phyloP scores from a whole-genome alignment of 2,329 filamentous ascomycete species.

The Sclerotinia sclerotiorum region DNA sequence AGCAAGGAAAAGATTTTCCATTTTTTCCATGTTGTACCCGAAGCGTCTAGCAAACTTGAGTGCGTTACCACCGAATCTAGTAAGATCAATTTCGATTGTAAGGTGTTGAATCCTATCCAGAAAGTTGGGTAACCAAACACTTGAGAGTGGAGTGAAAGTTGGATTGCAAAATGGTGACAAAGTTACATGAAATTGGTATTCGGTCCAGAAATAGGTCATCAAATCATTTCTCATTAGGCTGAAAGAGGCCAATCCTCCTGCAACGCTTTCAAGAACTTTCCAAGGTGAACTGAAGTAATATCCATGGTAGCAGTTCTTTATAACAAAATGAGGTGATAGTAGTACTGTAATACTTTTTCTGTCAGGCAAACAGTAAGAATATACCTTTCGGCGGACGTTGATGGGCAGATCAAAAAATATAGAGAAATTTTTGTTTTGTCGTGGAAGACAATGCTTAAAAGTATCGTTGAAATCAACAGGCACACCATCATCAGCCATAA shows the following conservation, averaged over 20 bases:
- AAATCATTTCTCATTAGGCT: conserved; percentile 34
- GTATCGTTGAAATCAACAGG: background rate
- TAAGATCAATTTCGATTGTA: conserved; percentile 40
- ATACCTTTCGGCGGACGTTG: conserved; percentile 34
- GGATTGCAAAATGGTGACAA: conserved; percentile 34
- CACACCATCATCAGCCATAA: conserved; percentile 21
- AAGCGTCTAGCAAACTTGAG: conserved; percentile 25
- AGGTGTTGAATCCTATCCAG: conserved; percentile 35
- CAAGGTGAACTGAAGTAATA: conserved; percentile 34
- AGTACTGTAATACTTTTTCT: conserved; percentile 31
- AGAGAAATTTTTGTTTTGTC: background rate
- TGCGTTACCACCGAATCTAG: conserved; percentile 34
- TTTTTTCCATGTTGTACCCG: conserved; percentile 27
- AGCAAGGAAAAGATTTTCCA: conserved; percentile 25
- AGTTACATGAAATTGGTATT: conserved; percentile 40
- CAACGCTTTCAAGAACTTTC: conserved; percentile 34
- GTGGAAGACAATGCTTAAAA: conserved; percentile 14
- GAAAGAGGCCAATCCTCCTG: conserved; percentile 31
- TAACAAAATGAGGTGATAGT: conserved; percentile 34
- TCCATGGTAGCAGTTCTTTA: conserved; percentile 32
- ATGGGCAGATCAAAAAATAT: conserved; percentile 30
- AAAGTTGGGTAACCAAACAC: conserved; percentile 34
- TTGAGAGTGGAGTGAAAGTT: conserved; percentile 34
- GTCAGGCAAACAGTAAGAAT: conserved; percentile 32
- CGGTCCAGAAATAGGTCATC: conserved; percentile 39